These are phyloP conservation scores for Sophora flavescens DNA, from an alignment of 306 rosid genomes.

Conservation along the genomic window DNA sequence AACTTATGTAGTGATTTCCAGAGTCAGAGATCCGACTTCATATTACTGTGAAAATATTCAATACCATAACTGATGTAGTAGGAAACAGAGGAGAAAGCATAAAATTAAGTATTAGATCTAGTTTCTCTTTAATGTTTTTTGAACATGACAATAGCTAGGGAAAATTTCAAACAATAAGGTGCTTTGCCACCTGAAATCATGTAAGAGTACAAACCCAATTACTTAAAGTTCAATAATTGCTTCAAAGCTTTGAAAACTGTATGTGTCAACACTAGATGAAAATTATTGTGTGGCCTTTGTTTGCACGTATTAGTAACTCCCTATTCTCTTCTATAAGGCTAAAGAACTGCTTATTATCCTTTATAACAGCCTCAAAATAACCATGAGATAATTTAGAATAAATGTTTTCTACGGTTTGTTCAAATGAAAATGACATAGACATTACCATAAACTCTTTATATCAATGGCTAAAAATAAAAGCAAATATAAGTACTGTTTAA, in stretches of 20 bases:
- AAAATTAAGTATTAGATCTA: slow-evolving; percentile 8
- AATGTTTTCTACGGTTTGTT: no score
- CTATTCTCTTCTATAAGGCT: no score
- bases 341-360: no score
- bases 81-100: not conserved
- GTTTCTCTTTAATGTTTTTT: not conserved
- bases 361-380: no score
- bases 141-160: not conserved
- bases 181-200: not conserved
- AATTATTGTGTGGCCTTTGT: slow-evolving; percentile 86
- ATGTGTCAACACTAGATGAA: not conserved
- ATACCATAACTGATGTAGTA: not conserved
- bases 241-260: slow-evolving; percentile 15
- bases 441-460: no score
- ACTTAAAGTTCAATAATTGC: slow-evolving; percentile 18
- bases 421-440: no score
- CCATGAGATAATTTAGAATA: no score
- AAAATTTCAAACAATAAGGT: slow-evolving; percentile 22
- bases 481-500: no score
- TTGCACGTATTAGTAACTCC: no score
- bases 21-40: not conserved
- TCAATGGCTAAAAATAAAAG: no score
- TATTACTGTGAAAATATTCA: not conserved
- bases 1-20: no score
- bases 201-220: no score